Conservation (phyloP, 2,329 filamentous ascomycete genomes). For the Chaetomiaceae sp. region DNA sequence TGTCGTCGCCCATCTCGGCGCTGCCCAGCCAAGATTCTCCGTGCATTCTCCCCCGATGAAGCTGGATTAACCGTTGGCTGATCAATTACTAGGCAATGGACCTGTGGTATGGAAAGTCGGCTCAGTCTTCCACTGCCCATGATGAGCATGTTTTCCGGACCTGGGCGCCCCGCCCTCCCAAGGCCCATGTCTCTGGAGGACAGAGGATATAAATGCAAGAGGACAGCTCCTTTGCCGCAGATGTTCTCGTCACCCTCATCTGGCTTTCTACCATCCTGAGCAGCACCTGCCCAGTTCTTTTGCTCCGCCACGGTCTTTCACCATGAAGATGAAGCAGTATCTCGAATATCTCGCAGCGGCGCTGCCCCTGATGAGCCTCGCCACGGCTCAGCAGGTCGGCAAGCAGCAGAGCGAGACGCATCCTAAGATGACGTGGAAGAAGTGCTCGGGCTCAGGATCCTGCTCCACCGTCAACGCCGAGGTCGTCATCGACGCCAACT, state of each 20-base stretch:
- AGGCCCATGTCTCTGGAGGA: too few species aligned
- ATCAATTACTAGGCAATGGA: constrained; percentile 13
- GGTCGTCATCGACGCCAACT: constrained; percentile 57
- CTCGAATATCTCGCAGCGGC: constrained; percentile 35
- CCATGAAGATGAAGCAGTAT: constrained; percentile 31
- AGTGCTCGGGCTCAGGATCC: constrained; percentile 46
- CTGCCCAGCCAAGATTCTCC: constrained; percentile 7
- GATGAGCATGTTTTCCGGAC: constrained; percentile 16
- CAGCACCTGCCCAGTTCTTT: too few species aligned
- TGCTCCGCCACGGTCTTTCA: too few species aligned
- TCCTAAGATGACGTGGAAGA: constrained; percentile 49
- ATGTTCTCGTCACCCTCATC: too few species aligned
- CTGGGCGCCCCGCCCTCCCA: too few species aligned
- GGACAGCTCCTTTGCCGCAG: too few species aligned
- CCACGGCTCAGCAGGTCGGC: constrained; percentile 49
- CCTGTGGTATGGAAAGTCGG: constrained; percentile 20
- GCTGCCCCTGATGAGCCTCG: constrained; percentile 41
- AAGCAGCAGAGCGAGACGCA: constrained; percentile 45
- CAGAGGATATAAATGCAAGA: too few species aligned
- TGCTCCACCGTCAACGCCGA: constrained; percentile 48
- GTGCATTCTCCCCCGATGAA: constrained; percentile 12
- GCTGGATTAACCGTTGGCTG: constrained; percentile 9
- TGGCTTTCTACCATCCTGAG: too few species aligned
- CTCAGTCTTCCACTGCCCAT: constrained; percentile 17
- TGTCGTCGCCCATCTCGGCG: constrained; percentile 4